phyloP scores from a whole-genome alignment of 2,329 filamentous ascomycete genomes.

The Aspergillus hiratsukae region DNA sequence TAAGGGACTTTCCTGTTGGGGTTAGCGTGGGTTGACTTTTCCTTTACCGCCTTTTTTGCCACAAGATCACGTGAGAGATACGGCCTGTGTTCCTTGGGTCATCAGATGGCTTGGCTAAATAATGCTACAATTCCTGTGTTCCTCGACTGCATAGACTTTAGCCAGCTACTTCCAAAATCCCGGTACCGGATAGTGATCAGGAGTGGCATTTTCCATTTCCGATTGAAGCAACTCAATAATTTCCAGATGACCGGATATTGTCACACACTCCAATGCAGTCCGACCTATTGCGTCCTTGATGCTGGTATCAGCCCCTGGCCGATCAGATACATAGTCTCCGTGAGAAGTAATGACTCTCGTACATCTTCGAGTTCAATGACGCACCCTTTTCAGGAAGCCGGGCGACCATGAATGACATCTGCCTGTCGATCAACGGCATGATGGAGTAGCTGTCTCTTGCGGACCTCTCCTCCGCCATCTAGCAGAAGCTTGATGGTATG shows the following conservation, averaged over 20 bases:
- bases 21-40: not conserved
- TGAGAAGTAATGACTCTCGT: constrained; percentile 18
- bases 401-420: constrained; percentile 12
- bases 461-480: constrained; percentile 12
- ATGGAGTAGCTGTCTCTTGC: constrained; percentile 21
- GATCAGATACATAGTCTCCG: constrained; percentile 16
- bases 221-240: not conserved
- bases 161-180: too few relatives aligned
- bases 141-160: too few relatives aligned
- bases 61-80: not conserved
- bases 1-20: not conserved
- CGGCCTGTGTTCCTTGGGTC: too few relatives aligned
- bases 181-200: not conserved
- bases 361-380: constrained; percentile 15
- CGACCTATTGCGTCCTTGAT: constrained; percentile 17
- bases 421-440: constrained; percentile 13
- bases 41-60: constrained; percentile 4
- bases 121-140: too few relatives aligned
- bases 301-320: constrained; percentile 14
- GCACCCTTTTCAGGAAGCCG: constrained; percentile 17
- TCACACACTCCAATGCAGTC: constrained; percentile 16
- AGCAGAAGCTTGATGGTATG: constrained; percentile 18
- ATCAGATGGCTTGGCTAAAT: too few relatives aligned
- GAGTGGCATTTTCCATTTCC: not conserved
- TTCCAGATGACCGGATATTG: not conserved